Evolutionary conservation across 495 filamentous ascomycete genomes (phyloP), one percentile per base, ranked within the genome.

Genomic region (Neurospora tetrasperma): DNA sequence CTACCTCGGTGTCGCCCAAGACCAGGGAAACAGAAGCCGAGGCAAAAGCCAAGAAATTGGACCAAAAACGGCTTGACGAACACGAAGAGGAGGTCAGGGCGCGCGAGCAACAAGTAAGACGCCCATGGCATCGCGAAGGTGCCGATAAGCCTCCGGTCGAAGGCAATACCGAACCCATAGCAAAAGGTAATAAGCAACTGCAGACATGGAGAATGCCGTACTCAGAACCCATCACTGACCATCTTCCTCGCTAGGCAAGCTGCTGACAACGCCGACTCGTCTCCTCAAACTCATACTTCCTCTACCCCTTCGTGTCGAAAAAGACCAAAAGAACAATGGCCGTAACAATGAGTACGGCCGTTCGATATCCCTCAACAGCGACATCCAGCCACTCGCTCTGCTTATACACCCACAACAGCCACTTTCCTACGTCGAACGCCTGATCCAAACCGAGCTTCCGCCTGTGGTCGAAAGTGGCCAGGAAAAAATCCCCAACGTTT

Each of bases 361-460:
- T 10, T 76, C 81, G 40, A 75, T 84, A 14, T 80, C 82, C 9
- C 81, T 81, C 70, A 86, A 92, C 73, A 83, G 87, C 38, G 86
- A 86, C 82, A 86, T 93, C 40, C 93, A 96, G 78, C 93, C 94
- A 0, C 88, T 98, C 8, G 94, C 94, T 8, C 88, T 98, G 2
- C 88, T 98, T 8, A 86, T 98, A 7, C 94, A 98, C 80, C 93
- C 95, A 0, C 92, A 96, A 75, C 94, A 98, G 80, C 94, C 95
- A 0, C 85, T 98, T 18, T 97, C 94, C 39, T 96, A 97, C 80
- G 89, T 97, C 48, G 94, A 97, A 80, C 90, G 92, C 3, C 84
- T 98, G 4, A 93, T 98, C 74, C 95, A 97, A 81, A 89, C 93
- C 73, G 94, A 98, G 80, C 78, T 98, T 0, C 93, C 94, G 0